phyloP scores from a whole-genome alignment of 495 filamentous ascomycete genomes.

The Aspergillus olivimuriae region DNA sequence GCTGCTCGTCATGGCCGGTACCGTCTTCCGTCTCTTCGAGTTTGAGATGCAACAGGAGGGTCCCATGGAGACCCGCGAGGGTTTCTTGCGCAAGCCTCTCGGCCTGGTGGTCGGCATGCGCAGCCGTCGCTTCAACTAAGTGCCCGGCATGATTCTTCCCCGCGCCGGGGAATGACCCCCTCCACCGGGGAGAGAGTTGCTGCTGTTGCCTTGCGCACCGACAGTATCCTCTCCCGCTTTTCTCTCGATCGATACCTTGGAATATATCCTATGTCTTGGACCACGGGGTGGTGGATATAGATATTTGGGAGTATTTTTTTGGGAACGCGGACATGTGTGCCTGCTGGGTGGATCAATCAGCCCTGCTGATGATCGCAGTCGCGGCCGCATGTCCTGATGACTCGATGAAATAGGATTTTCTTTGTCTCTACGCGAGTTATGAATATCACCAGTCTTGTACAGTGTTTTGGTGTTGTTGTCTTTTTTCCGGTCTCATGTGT shows the following conservation, averaged over 20 bases:
- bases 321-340: background rate
- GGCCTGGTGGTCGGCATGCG: conserved; percentile 66
- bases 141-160: no score
- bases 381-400: no score
- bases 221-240: no score
- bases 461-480: background rate
- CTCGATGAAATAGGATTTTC: background rate
- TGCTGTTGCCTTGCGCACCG: no score
- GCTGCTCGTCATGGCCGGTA: conserved; percentile 70
- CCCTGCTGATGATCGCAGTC: no score
- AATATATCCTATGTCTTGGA: no score
- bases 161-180: no score
- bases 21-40: conserved; percentile 69
- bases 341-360: no score
- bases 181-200: no score
- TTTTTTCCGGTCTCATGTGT: background rate
- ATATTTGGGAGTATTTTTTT: background rate
- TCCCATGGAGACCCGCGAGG: conserved; percentile 72
- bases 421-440: background rate
- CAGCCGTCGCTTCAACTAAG: conserved; percentile 4
- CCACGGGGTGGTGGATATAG: background rate
- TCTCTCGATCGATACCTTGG: no score
- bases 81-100: conserved; percentile 85
- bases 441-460: background rate
- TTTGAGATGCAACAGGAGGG: conserved; percentile 64